Percentiles rank a stretch among this genome's conserved stretches.
Evolutionary conservation across 202 grass and related monocot species (phyloP).

Genomic region (Sporobolus alterniflorus): DNA sequence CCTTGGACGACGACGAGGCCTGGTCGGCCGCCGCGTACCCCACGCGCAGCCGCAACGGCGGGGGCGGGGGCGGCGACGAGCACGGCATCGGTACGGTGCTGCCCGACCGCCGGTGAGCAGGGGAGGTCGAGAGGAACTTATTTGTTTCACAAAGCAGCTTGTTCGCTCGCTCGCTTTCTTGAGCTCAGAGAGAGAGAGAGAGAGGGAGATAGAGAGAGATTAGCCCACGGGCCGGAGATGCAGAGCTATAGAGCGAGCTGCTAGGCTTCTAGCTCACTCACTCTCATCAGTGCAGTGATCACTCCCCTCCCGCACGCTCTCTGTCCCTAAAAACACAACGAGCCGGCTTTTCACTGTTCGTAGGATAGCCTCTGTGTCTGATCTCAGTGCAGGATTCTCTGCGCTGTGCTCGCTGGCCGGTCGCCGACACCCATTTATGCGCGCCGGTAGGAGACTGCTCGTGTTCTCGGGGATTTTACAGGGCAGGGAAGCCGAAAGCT

Average conservation of each 20-base stretch:
- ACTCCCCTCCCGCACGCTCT: neutral
- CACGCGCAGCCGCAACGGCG: conserved; percentile 49
- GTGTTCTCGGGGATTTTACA: conserved; percentile 13
- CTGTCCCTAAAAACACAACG: neutral
- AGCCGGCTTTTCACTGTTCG: conserved; percentile 49
- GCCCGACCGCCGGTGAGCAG: too few species aligned
- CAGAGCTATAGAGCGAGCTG: too few species aligned
- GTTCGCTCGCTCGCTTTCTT: neutral
- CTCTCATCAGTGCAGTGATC: neutral
- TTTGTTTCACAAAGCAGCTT: too few species aligned
- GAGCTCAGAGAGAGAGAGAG: neutral
- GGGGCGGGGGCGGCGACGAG: conserved; percentile 22
- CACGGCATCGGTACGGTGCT: conserved; percentile 50
- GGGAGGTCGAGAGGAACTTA: too few species aligned
- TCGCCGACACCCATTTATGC: conserved; percentile 49
- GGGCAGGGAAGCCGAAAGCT: conserved; percentile 10
- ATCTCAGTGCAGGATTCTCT: too few species aligned
- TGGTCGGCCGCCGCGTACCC: conserved; percentile 13
- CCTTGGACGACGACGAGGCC: conserved; percentile 48
- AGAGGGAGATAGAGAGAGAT: too few species aligned
- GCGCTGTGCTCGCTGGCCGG: conserved; percentile 5
- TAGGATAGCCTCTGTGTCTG: too few species aligned
- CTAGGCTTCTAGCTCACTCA: conserved; percentile 8
- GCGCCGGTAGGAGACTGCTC: conserved; percentile 24
- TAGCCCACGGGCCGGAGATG: too few species aligned